Percentiles rank a stretch among this genome's conserved stretches.
These are phyloP conservation scores for Phytophthora uliginosa DNA, from an alignment of 352 stramenopile species.

Conservation along the genomic window DNA sequence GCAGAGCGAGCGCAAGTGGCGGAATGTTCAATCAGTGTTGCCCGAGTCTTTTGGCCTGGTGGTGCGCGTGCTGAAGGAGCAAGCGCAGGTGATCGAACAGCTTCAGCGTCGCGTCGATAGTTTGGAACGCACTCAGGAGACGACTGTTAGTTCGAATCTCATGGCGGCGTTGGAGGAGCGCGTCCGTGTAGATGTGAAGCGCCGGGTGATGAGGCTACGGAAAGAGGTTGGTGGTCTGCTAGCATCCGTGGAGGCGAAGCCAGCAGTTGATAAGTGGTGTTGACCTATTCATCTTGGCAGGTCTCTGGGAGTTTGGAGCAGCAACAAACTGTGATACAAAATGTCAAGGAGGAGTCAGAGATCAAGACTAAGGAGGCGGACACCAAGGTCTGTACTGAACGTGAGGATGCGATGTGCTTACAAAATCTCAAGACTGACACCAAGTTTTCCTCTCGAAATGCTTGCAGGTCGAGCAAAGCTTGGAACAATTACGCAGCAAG, in stretches of 20 bases:
- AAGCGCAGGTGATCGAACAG: constrained; percentile 39
- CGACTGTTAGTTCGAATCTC: background rate
- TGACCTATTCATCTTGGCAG: constrained; percentile 3
- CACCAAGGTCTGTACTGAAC: constrained; percentile 1
- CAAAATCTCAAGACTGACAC: background rate
- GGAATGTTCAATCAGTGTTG: constrained; percentile 72
- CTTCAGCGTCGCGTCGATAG: constrained; percentile 30
- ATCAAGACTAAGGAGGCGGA: constrained; percentile 2
- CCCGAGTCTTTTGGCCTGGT: constrained; percentile 51
- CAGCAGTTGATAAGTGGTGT: background rate
- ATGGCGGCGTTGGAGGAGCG: constrained; percentile 19
- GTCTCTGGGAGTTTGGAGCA: constrained; percentile 28
- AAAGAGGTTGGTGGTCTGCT: constrained; percentile 25
- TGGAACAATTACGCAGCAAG: constrained; percentile 11
- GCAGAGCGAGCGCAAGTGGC: constrained; percentile 59
- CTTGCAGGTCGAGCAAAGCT: constrained; percentile 21
- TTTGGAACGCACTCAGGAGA: constrained; percentile 17
- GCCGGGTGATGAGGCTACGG: constrained; percentile 7
- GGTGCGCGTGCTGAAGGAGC: constrained; percentile 45
- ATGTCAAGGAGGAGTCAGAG: background rate
- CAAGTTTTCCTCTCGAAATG: constrained; percentile 2
- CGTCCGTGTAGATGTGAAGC: constrained; percentile 21
- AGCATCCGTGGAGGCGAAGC: constrained; percentile 1
- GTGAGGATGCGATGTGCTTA: background rate
- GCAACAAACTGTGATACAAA: constrained; percentile 6